These are phyloP conservation scores for Elasticomyces elasticus DNA, from an alignment of 495 filamentous ascomycete genomes.

Conservation along the genomic window DNA sequence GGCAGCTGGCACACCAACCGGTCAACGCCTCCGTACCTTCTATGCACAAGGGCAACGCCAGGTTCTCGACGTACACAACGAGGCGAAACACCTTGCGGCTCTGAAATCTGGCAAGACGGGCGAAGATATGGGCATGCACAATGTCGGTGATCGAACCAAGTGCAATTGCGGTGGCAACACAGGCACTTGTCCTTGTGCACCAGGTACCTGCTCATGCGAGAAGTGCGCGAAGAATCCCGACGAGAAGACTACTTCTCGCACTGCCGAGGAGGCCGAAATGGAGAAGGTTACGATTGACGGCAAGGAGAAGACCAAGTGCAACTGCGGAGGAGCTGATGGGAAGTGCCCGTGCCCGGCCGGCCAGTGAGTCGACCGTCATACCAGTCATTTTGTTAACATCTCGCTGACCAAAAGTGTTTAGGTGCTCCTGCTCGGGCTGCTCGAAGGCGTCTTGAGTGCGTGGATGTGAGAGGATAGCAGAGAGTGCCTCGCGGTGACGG, in stretches of 20 bases:
- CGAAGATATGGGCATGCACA: slow-evolving; percentile 30
- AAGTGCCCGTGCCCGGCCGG: slow-evolving; percentile 34
- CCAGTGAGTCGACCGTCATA: slow-evolving; percentile 23
- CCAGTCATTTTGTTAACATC: neutral
- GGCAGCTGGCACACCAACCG: slow-evolving; percentile 72
- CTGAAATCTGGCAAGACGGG: slow-evolving; percentile 61
- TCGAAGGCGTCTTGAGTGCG: neutral
- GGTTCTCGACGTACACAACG: slow-evolving; percentile 82
- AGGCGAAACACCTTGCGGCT: slow-evolving; percentile 78
- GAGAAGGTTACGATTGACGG: slow-evolving; percentile 23
- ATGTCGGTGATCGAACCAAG: too few relatives aligned
- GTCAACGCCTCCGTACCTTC: slow-evolving; percentile 74
- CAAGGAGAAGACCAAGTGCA: slow-evolving; percentile 37
- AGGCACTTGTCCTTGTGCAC: too few relatives aligned
- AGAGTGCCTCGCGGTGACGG: neutral
- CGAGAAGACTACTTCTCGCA: slow-evolving; percentile 7
- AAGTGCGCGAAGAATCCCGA: too few relatives aligned
- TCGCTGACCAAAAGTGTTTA: neutral
- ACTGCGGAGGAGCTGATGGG: slow-evolving; percentile 32
- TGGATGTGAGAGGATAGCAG: neutral
- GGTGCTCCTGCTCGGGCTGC: neutral
- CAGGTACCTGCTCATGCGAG: too few relatives aligned
- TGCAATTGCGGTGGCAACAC: too few relatives aligned
- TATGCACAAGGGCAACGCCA: slow-evolving; percentile 73
- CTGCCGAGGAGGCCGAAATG: slow-evolving; percentile 24